These are phyloP conservation scores for Thalassiosira livingstoniorum DNA, from an alignment of 352 stramenopile species.

Conservation along the genomic window DNA sequence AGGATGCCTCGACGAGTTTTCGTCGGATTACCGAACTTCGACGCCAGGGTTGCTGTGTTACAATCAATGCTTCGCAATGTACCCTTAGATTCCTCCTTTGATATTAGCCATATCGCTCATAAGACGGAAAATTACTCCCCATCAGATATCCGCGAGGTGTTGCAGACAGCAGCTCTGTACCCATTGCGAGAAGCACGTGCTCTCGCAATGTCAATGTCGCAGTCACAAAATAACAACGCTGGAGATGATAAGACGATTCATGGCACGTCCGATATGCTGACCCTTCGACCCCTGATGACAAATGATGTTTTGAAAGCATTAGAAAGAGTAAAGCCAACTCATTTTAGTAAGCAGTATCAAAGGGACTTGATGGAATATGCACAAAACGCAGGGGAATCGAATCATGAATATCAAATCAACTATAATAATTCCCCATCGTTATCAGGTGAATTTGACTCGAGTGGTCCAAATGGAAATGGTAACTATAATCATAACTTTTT, in stretches of 20 bases:
- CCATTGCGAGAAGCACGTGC: slow-evolving; percentile 61
- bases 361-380: slow-evolving; percentile 59
- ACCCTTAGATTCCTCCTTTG: slow-evolving; percentile 83
- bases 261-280: slow-evolving; percentile 26
- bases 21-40: slow-evolving; percentile 75
- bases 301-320: slow-evolving; percentile 65
- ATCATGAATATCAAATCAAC: not conserved
- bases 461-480: not conserved
- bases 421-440: slow-evolving; percentile 21
- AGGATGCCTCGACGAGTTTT: slow-evolving; percentile 91
- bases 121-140: slow-evolving; percentile 87
- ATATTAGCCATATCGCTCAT: slow-evolving; percentile 86
- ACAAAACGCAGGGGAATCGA: slow-evolving; percentile 31
- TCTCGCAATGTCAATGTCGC: slow-evolving; percentile 30
- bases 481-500: slow-evolving; percentile 25
- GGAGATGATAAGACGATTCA: not conserved
- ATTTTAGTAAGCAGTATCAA: slow-evolving; percentile 58
- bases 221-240: slow-evolving; percentile 1
- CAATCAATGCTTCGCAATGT: slow-evolving; percentile 79
- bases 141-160: slow-evolving; percentile 71
- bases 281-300: slow-evolving; percentile 57
- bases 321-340: slow-evolving; percentile 55
- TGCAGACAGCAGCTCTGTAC: slow-evolving; percentile 62
- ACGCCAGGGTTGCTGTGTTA: slow-evolving; percentile 74
- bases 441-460: not conserved